Evolutionary conservation across 805 yeast species (phyloP), one percentile per base, ranked within the genome.

Genomic region (Nakazawaea sp.): DNA sequence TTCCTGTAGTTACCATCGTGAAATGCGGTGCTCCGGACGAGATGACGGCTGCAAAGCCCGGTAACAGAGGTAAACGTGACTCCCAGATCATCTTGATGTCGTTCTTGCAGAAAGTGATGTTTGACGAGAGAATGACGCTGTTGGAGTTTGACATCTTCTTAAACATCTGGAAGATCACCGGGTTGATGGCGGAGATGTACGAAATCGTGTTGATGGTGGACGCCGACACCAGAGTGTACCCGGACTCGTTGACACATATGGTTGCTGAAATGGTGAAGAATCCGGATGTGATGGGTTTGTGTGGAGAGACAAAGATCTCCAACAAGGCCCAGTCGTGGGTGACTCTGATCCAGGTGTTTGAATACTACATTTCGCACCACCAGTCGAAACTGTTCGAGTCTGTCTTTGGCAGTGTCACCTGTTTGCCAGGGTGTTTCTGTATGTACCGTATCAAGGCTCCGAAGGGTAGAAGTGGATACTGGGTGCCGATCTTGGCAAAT

Each of bases 51-150:
- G 65, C 79, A 2, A 81, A 79, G 53, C 95, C 96, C 4, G 97
- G 97, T 47, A 88, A 88, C 57, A 79, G 97, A 68, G 97, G 97
- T 61, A 88, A 88, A 59, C 83, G 97, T 63, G 97, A 88, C 55
- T 85, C 96, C 17, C 97, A 88, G 58, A 79, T 88, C 42, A 80
- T 88, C 43, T 65, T 88, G 49, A 88, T 88, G 96, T 79, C 90
- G 0, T 88, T 88, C 59, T 68, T 88, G 51, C 96, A 88, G 59
- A 81, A 78, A 49, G 72, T 88, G 15, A 85, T 89, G 49, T 87
- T 85, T 58, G 89, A 88, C 58, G 97, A 89, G 58, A 78, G 96
- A 68, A 88, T 88, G 96, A 81, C 96, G 0, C 85, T 81, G 47
- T 72, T 88, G 41, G 96, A 89, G 48, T 87, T 73, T 51, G 92